Base-by-base conservation (phyloP, 2,329 filamentous ascomycete species). In the Cercospora canescens region DNA sequence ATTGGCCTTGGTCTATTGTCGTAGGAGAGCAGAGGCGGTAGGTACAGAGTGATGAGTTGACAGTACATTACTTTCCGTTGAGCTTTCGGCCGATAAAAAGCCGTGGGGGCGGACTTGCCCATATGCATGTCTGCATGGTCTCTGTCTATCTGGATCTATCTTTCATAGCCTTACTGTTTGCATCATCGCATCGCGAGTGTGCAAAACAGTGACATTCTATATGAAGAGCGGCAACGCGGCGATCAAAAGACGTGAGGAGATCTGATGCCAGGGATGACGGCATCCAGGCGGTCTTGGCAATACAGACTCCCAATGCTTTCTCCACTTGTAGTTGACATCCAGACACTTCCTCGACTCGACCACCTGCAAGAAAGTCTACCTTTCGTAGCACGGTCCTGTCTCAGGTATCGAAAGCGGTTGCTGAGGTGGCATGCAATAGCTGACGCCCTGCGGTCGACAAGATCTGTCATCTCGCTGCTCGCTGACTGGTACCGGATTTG, bases 101-200 rank as follows among this genome's bases (percentile, higher is more conserved):
- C 60, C 60, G 60, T 30, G 24, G n/a, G 59, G 26, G 34, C 60
- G 60, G 60, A 50, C 30, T 39, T 48, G 60, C 60, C 60, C 60
- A 24, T 56, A n/a, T 16, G n/a, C 8, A 32, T 41, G 45, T 21
- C 60, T 54, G n/a, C 30, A 55, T 56, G n/a, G n/a, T 14, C 6
- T 26, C 14, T n/a, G 26, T 16, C 18, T 26, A 28, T 28, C 16
- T 3, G 14, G 6, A 50, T 28, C 24, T 50, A 1, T 6, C 9
- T 24, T 3, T 28, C 3, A 24, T 9, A 2, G 21, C 1, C 45
- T 52, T 8, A 30, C 24, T 52, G 7, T 6, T 26, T 16, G 7
- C 21, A 28, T 7, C 16, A 2, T 50, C 45, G 3, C 4, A 6
- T 12, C 35, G 6, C n/a, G 14, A 14, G 16, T 12, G 12, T 39